Conservation (phyloP, 2,329 filamentous ascomycete species). For the Canariomyces notabilis region DNA sequence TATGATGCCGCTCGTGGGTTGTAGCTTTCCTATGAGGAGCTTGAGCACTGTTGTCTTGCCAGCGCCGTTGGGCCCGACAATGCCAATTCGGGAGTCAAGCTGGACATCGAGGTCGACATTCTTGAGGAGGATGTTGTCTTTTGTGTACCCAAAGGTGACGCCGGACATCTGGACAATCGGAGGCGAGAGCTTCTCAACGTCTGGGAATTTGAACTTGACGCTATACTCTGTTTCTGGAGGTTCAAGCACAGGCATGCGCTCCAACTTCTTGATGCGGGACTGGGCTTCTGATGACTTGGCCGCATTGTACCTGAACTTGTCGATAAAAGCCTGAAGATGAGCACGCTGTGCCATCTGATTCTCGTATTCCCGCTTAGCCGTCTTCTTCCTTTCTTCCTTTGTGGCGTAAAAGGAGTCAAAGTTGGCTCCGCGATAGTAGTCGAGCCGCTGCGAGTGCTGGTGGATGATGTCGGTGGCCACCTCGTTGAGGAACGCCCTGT, state of each 20-base stretch:
- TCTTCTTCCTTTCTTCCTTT: conserved; percentile 94
- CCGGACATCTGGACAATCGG: conserved; percentile 97
- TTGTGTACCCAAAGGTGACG: conserved; percentile 82
- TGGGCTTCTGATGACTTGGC: conserved; percentile 98
- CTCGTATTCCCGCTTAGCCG: conserved; percentile 93
- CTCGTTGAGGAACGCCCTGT: conserved; percentile 97
- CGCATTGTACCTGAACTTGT: conserved; percentile 99
- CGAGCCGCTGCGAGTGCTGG: conserved; percentile 91
- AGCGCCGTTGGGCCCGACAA: conserved; percentile 97
- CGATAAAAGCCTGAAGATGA: conserved; percentile 95
- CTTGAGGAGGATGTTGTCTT: conserved; percentile 71
- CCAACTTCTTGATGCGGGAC: conserved; percentile 97
- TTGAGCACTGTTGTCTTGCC: conserved; percentile 99
- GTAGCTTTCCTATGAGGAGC: conserved; percentile 83
- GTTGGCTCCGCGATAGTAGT: conserved; percentile 98
- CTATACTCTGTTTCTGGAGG: conserved; percentile 89
- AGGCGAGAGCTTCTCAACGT: conserved; percentile 94
- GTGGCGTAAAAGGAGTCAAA: conserved; percentile 97
- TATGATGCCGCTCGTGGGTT: conserved; percentile 73
- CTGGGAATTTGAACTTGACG: conserved; percentile 94
- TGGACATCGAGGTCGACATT: conserved; percentile 95
- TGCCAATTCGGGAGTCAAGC: conserved; percentile 95
- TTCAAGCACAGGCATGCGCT: conserved; percentile 90
- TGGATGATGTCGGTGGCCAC: conserved; percentile 99
- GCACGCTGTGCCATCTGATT: conserved; percentile 94